phyloP scores from a whole-genome alignment of 164 flowering plant genomes.

The Vitis labrusca region DNA sequence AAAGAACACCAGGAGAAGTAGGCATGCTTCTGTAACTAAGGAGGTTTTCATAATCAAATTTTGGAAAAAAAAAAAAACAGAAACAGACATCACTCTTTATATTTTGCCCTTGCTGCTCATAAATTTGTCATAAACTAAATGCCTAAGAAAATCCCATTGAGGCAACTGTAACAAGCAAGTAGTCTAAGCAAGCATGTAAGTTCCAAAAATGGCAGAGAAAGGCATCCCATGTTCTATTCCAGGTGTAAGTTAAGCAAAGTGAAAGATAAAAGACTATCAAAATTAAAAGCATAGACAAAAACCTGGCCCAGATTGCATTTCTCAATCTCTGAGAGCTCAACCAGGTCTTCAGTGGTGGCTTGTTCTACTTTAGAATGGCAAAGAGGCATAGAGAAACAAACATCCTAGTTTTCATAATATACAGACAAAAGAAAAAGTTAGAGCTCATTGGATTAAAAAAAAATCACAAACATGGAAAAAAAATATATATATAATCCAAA shows the following conservation, averaged over 20 bases:
- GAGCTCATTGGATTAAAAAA: background rate
- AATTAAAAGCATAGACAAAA: slow-evolving; percentile 6
- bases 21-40: too few species aligned
- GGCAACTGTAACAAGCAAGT: too few species aligned
- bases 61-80: too few species aligned
- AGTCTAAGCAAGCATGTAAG: background rate
- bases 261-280: background rate
- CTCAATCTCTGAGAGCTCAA: slow-evolving; percentile 93
- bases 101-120: too few species aligned
- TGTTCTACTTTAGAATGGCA: slow-evolving; percentile 74
- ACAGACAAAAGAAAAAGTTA: background rate
- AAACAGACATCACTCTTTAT: too few species aligned
- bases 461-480: background rate
- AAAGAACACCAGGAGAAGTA: background rate
- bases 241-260: background rate
- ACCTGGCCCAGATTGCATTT: slow-evolving; percentile 90
- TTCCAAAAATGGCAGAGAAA: background rate
- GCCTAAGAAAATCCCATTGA: too few species aligned
- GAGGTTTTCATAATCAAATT: too few species aligned
- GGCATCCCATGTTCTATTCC: background rate
- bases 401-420: slow-evolving; percentile 46
- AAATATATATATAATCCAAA: too few species aligned
- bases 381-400: slow-evolving; percentile 87
- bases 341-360: slow-evolving; percentile 74
- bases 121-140: too few species aligned